Base-by-base conservation (phyloP, 192 early-diverging fungal species). In the Spizellomyces punctatus region DNA sequence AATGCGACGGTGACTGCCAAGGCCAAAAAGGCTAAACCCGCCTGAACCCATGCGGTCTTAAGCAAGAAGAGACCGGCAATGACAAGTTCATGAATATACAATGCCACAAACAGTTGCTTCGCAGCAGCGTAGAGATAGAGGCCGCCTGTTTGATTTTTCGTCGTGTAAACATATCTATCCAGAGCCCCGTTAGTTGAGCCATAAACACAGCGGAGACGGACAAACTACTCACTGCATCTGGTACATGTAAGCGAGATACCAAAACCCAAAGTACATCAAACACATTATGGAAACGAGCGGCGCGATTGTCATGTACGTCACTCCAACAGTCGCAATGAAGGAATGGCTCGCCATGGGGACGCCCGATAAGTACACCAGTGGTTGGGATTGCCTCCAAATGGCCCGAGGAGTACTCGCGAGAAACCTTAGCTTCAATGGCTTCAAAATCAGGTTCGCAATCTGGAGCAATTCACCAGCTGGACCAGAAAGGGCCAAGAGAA, bases 241-340 rank as follows among this genome's bases (percentile, higher is more conserved):
- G 79, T 95, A 89, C 0, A 83, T 71, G 71, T 91, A 93, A 36
- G 89, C 91, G 67, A 93, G 60, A 63, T 89, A 91, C 46, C 83
- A 84, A 17, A 93, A 62, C 8, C 75, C 80, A 78, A 89, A 95
- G 82, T 89, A 92, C 50, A 91, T 73, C 3, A 81, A 66, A 1
- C 88, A 86, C 63, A 92, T 89, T 41, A 92, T 85, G 61, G 87
- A 74, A 59, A 95, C 85, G 55, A 93, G 72, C 7, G 93, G 93
- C 14, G 91, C 88, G 36, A 93, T 81, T 50, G 84, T 84, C 48
- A 88, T 83, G 76, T 93, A 95, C 12, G 89, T 79, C n/a, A 92
- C 70, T 14, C 93, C 93, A 77, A 86, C 74, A 44, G 57, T 52
- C 14, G 66, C 64, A 42, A 74, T 45, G 49, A 78, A 72, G 8